Conservation (phyloP, 495 filamentous ascomycete species). For the Neurospora discreta region DNA sequence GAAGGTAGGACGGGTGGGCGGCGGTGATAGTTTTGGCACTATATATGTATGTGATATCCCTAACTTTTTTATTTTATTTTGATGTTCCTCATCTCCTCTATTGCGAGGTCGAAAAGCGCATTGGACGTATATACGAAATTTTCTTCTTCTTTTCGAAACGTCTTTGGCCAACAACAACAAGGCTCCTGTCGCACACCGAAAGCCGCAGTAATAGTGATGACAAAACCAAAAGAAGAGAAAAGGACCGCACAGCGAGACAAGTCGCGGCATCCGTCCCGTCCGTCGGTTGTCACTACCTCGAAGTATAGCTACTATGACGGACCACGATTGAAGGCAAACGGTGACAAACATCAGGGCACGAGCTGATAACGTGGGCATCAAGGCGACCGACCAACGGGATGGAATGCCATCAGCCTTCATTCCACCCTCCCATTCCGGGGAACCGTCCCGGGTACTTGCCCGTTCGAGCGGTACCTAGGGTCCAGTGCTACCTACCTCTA, state of each 20-base stretch:
- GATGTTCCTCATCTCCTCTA: not conserved
- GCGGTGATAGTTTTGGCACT: not conserved
- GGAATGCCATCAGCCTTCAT: not conserved
- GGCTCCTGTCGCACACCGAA: not conserved
- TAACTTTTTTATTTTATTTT: not conserved
- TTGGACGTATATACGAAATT: no score
- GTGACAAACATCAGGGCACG: no score
- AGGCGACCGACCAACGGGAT: not conserved
- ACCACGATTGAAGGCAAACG: not conserved
- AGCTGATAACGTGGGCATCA: not conserved
- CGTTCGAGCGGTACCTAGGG: no score
- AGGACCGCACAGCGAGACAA: not conserved
- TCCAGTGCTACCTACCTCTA: no score
- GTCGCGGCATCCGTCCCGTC: no score
- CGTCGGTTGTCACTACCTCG: not conserved
- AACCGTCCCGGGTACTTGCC: no score
- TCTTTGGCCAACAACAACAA: not conserved
- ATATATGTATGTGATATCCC: not conserved
- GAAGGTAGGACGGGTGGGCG: not conserved
- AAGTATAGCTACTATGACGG: no score
- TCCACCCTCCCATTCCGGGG: not conserved
- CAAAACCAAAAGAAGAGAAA: not conserved
- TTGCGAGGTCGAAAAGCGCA: not conserved
- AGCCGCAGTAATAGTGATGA: not conserved
- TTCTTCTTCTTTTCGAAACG: not conserved